Conservation (phyloP, 2,329 filamentous ascomycete species). For the Niveomyces coronatus region DNA sequence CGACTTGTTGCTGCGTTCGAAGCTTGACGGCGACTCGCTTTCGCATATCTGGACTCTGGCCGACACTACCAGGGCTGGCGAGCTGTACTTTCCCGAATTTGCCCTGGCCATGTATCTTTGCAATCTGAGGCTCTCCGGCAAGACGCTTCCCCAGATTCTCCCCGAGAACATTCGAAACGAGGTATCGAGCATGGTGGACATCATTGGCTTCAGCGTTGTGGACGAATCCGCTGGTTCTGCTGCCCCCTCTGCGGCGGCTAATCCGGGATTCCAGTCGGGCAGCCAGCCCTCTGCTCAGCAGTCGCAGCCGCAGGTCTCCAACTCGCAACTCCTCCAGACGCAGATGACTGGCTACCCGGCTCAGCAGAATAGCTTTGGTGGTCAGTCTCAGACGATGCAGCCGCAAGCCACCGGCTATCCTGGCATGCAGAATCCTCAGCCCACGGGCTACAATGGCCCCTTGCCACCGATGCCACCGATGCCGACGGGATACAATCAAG, state of each 20-base stretch:
- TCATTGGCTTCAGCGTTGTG: conserved; percentile 86
- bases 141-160: conserved; percentile 61
- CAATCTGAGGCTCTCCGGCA: conserved; percentile 84
- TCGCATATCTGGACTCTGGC: conserved; percentile 93
- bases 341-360: conserved; percentile 43
- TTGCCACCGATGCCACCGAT: conserved; percentile 84
- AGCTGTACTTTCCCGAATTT: conserved; percentile 95
- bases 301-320: conserved; percentile 66
- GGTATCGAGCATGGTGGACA: conserved; percentile 98
- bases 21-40: conserved; percentile 74
- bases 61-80: conserved; percentile 92
- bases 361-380: conserved; percentile 44
- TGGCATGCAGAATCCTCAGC: conserved; percentile 52
- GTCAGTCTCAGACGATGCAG: conserved; percentile 50
- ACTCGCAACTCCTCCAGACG: conserved; percentile 49
- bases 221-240: conserved; percentile 52
- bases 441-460: conserved; percentile 72
- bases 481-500: conserved; percentile 51
- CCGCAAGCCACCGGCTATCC: conserved; percentile 62
- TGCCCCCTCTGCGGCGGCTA: conserved; percentile 48
- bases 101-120: conserved; percentile 97
- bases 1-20: conserved; percentile 79
- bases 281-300: conserved; percentile 51
- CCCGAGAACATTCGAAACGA: conserved; percentile 90
- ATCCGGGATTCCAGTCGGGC: conserved; percentile 54